Evolutionary conservation across 129 eudicot genomes (phyloP).

Genomic region (Mikania micrantha): DNA sequence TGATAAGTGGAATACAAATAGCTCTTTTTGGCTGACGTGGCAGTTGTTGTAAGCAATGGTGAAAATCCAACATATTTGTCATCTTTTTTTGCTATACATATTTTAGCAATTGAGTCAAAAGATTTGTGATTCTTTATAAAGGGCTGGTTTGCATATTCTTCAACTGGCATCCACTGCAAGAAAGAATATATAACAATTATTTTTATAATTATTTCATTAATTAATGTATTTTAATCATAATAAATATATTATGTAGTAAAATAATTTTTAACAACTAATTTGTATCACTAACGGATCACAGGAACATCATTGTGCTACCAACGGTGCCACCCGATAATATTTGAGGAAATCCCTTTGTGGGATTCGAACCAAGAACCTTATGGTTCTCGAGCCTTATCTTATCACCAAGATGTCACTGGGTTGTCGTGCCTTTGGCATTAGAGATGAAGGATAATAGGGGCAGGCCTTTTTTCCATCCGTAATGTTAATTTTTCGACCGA

Average conservation of each 20-base stretch:
- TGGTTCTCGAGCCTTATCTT: too few relatives aligned
- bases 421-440: too few relatives aligned
- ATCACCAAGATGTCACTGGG: too few relatives aligned
- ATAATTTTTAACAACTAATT: too few relatives aligned
- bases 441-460: too few relatives aligned
- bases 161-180: constrained; percentile 55
- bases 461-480: too few relatives aligned
- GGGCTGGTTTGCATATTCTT: constrained; percentile 49
- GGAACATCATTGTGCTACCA: too few relatives aligned
- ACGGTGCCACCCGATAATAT: too few relatives aligned
- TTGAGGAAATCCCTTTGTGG: too few relatives aligned
- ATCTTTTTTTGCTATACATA: constrained; percentile 44
- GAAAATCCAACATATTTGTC: constrained; percentile 42
- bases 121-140: constrained; percentile 29
- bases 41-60: constrained; percentile 29
- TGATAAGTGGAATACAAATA: constrained; percentile 28
- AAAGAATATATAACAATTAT: background rate
- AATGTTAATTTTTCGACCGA: too few relatives aligned
- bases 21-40: constrained; percentile 31
- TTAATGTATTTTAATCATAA: background rate
- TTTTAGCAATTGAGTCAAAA: constrained; percentile 34
- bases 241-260: background rate
- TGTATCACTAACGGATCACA: too few relatives aligned
- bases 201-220: background rate
- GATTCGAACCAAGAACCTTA: too few relatives aligned